Percentiles rank a stretch among this genome's conserved stretches.
phyloP scores from a whole-genome alignment of 2,329 filamentous ascomycete species.

The Alternaria ventricosa region DNA sequence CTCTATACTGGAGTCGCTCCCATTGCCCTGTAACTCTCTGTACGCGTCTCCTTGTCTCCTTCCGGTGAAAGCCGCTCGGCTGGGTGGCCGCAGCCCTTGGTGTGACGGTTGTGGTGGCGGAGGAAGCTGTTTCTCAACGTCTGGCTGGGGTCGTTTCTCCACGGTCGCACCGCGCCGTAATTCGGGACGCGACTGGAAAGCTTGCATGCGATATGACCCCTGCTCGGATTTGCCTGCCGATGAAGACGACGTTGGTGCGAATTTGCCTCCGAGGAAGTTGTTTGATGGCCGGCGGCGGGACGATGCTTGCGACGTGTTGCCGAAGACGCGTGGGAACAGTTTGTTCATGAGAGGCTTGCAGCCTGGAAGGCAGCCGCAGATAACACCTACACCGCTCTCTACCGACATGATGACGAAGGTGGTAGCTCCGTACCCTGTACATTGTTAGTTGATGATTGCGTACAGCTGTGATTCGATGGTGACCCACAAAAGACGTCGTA shows the following conservation, averaged over 20 bases:
- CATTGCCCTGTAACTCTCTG: not conserved
- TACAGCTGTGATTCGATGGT: not conserved
- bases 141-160: not conserved
- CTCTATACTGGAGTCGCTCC: conserved; percentile 9
- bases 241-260: not conserved
- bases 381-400: conserved; percentile 39
- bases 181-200: not conserved
- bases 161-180: not conserved
- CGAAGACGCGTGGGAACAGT: conserved; percentile 37
- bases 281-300: conserved; percentile 11
- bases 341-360: conserved; percentile 41
- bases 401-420: conserved; percentile 36
- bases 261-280: conserved; percentile 1
- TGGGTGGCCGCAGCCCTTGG: conserved; percentile 5
- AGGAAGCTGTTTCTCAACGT: not conserved
- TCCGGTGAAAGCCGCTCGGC: conserved; percentile 3
- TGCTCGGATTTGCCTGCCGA: not conserved
- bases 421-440: conserved; percentile 32
- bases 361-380: conserved; percentile 41
- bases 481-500: conserved; percentile 37
- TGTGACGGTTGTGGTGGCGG: not conserved
- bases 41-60: conserved; percentile 5
- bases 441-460: not conserved
- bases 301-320: conserved; percentile 11
- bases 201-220: conserved; percentile 2